These are phyloP conservation scores for Trichomonas vaginalis DNA, from an alignment of 208 protist genomes.

Conservation along the genomic window DNA sequence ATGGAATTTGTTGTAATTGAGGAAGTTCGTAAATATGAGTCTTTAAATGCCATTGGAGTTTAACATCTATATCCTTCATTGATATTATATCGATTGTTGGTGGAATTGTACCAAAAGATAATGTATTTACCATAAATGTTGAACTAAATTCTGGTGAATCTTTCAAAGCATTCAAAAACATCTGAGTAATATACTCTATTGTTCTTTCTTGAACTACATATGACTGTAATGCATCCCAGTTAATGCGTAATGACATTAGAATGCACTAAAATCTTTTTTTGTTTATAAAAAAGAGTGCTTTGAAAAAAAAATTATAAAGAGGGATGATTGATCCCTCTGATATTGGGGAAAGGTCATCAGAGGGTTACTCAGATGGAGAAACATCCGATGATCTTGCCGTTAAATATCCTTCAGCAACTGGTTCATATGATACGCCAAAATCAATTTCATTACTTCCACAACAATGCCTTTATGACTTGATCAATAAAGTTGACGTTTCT, in stretches of 20 bases:
- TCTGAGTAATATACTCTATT: not conserved
- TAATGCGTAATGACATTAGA: not conserved
- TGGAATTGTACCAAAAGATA: not conserved
- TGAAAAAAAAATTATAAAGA: too few relatives aligned
- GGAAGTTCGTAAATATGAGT: not conserved
- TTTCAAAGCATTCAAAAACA: not conserved
- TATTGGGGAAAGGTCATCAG: not conserved
- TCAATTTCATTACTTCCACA: too few relatives aligned
- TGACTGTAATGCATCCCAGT: not conserved
- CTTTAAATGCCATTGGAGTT: not conserved
- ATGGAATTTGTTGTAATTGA: not conserved
- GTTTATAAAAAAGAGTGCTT: too few relatives aligned
- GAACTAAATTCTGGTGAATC: not conserved
- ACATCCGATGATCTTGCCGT: not conserved
- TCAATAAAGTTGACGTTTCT: not conserved
- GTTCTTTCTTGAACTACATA: not conserved
- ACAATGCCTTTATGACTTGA: not conserved
- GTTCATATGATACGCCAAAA: not conserved
- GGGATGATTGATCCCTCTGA: not conserved
- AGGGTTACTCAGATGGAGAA: not conserved
- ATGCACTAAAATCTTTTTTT: too few relatives aligned
- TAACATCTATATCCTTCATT: not conserved
- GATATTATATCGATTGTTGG: not conserved
- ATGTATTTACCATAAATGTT: not conserved
- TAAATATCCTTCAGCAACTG: not conserved